A percentile compares a stretch with the other conserved stretches of the same genome.
These are phyloP conservation scores for Pseudogymnoascus sp. DNA, from an alignment of 2,329 filamentous ascomycete species.

Conservation along the genomic window DNA sequence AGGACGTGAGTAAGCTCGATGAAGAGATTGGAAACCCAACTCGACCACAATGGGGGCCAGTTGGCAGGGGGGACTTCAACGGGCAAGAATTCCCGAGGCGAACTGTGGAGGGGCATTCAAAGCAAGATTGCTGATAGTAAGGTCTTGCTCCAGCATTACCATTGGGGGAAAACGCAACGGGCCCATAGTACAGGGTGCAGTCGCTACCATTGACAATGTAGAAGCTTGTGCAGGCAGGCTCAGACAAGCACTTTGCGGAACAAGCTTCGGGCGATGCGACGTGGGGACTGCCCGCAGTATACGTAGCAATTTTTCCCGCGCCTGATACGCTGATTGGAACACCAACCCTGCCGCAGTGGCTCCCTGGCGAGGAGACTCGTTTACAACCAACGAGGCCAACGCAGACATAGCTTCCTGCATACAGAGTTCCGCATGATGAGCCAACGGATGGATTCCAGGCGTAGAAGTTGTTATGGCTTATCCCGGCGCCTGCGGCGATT, in stretches of 20 bases:
- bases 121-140: neutral
- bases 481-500: neutral
- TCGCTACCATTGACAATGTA: neutral
- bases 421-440: neutral
- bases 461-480: neutral
- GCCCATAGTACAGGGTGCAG: neutral
- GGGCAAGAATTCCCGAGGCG: no score
- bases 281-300: neutral
- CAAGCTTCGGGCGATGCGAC: neutral
- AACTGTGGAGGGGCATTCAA: neutral
- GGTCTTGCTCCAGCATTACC: neutral
- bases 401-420: neutral
- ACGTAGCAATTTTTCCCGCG: neutral
- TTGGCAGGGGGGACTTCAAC: no score
- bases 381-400: neutral
- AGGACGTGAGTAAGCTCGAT: neutral
- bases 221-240: neutral
- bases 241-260: neutral
- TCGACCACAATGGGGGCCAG: neutral
- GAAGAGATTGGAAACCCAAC: neutral
- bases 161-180: neutral
- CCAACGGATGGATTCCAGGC: slow-evolving; percentile 7
- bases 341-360: neutral
- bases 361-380: neutral
- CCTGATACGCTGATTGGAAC: neutral